phyloP scores from a whole-genome alignment of 1,284 basidiomycete species.

The Afroboletus lepidellus region DNA sequence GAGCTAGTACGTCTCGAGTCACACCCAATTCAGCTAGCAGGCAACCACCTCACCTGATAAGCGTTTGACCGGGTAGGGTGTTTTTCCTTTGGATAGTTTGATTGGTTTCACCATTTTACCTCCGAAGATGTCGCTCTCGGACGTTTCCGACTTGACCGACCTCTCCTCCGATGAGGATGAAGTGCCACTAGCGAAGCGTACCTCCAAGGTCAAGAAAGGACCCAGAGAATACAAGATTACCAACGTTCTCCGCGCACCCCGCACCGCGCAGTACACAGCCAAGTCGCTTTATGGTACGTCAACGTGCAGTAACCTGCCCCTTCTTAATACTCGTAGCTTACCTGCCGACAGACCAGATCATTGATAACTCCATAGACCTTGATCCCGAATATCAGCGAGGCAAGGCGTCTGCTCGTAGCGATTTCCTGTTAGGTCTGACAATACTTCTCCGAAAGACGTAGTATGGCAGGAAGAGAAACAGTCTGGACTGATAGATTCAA shows the following conservation, averaged over 20 bases:
- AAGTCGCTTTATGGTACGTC: conserved; percentile 45
- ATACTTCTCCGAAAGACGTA: conserved; percentile 37
- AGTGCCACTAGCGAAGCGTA: conserved; percentile 24
- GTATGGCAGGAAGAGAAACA: conserved; percentile 49
- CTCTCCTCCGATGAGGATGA: conserved; percentile 42
- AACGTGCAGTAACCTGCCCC: too few relatives aligned
- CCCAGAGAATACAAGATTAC: conserved; percentile 37
- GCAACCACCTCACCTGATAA: neutral
- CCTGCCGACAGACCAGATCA: conserved; percentile 42
- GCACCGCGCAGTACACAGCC: conserved; percentile 44
- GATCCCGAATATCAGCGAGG: conserved; percentile 57
- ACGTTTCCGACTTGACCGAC: conserved; percentile 46
- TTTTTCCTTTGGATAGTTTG: neutral
- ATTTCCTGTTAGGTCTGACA: conserved; percentile 3
- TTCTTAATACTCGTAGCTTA: neutral
- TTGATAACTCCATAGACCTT: conserved; percentile 44
- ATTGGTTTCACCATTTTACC: conserved; percentile 1
- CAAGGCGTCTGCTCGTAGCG: conserved; percentile 16
- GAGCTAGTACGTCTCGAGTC: neutral
- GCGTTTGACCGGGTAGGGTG: neutral
- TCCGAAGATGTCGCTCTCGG: conserved; percentile 34
- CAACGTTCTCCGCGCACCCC: conserved; percentile 40
- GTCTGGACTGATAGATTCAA: conserved; percentile 51
- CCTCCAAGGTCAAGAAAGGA: conserved; percentile 21
- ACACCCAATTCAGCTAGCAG: neutral